Evolutionary conservation across 169 alveolate genomes (phyloP).

Genomic region (Plasmodium coatneyi): DNA sequence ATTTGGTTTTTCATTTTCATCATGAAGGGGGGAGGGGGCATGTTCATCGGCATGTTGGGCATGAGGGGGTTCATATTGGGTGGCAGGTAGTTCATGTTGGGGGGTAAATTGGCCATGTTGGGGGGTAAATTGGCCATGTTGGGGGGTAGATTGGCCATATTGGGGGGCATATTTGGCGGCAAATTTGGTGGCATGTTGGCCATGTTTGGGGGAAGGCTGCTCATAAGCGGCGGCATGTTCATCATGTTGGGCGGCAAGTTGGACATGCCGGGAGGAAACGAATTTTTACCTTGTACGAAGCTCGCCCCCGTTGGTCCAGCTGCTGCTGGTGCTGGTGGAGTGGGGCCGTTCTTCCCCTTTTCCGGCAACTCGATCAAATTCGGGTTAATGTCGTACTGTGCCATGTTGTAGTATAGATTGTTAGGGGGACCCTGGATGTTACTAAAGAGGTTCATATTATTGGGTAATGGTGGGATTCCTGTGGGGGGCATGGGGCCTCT

Average conservation of each 20-base stretch:
- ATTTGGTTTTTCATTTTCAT: slow-evolving; percentile 68
- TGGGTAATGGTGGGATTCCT: neutral
- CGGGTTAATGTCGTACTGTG: neutral
- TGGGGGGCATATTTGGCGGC: neutral
- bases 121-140: slow-evolving; percentile 13
- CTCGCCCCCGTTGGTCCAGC: neutral
- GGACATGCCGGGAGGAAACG: slow-evolving; percentile 31
- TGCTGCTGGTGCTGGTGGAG: neutral
- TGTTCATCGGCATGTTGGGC: slow-evolving; percentile 45
- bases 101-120: slow-evolving; percentile 26
- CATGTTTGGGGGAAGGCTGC: slow-evolving; percentile 22
- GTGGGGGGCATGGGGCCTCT: neutral
- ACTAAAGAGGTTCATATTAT: neutral
- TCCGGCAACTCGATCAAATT: neutral
- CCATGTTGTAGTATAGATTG: slow-evolving; percentile 6
- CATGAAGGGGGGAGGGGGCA: slow-evolving; percentile 71
- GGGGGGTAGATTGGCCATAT: slow-evolving; percentile 11
- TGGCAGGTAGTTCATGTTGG: slow-evolving; percentile 12
- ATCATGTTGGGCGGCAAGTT: slow-evolving; percentile 27
- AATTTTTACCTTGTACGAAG: neutral
- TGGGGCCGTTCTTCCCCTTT: slow-evolving; percentile 1
- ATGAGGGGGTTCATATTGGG: slow-evolving; percentile 25
- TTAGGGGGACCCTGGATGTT: neutral
- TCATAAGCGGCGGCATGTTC: slow-evolving; percentile 27
- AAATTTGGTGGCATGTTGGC: neutral